Evolutionary conservation across 345 rosid species (phyloP).

Genomic region (Eucalyptus tenuipes): DNA sequence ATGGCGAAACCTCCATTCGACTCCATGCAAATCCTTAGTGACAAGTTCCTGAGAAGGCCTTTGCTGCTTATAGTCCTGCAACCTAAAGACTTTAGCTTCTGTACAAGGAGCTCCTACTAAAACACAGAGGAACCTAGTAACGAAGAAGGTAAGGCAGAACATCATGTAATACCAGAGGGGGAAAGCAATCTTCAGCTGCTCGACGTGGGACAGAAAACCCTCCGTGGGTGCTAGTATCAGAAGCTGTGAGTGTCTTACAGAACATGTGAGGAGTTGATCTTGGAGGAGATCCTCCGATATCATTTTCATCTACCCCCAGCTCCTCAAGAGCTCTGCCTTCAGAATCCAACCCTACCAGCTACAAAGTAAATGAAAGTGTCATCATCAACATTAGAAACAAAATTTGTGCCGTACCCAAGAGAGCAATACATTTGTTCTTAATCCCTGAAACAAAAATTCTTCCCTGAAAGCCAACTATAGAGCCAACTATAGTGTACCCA

Average conservation of each 20-base stretch:
- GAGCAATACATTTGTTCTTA: not conserved
- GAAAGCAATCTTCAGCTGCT: conserved; percentile 88
- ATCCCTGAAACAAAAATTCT: not conserved
- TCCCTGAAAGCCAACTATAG: not conserved
- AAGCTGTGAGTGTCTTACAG: conserved; percentile 85
- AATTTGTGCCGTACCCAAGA: not conserved
- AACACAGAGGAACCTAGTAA: not conserved
- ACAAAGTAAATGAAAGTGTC: conserved; percentile 6
- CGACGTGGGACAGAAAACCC: conserved; percentile 89
- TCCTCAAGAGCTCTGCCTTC: conserved; percentile 41
- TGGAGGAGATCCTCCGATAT: conserved; percentile 36
- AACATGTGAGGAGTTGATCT: conserved; percentile 73
- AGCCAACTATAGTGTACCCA: not conserved
- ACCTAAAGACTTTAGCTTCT: not conserved
- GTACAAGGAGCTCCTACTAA: not conserved
- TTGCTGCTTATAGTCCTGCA: conserved; percentile 75
- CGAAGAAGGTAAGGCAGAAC: not conserved
- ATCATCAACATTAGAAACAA: not conserved
- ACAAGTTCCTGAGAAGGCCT: conserved; percentile 89
- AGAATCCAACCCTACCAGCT: conserved; percentile 35
- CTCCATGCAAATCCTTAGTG: conserved; percentile 85
- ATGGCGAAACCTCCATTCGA: conserved; percentile 84
- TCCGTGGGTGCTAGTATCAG: conserved; percentile 93
- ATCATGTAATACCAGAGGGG: conserved; percentile 44
- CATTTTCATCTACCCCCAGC: conserved; percentile 40